Evolutionary conservation across 176 grass and related monocot genomes (phyloP).

Genomic region (Aegilops sharonensis): DNA sequence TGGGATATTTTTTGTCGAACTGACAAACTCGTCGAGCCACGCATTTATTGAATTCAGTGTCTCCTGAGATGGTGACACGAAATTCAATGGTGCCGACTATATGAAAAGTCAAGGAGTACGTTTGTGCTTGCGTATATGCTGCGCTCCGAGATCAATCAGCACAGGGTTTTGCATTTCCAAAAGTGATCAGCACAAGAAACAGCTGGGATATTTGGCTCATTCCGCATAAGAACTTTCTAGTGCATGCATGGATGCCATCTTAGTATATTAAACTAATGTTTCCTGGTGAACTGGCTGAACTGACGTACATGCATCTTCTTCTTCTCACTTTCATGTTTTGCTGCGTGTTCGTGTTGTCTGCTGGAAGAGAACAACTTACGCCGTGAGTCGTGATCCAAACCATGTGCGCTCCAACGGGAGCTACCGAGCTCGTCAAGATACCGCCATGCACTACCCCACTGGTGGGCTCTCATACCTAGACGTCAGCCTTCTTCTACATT

Average conservation of each 20-base stretch:
- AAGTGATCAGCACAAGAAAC: neutral
- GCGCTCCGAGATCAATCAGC: neutral
- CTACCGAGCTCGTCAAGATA: neutral
- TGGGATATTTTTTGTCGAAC: neutral
- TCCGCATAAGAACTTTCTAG: neutral
- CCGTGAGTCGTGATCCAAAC: neutral
- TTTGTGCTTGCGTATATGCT: too few species aligned
- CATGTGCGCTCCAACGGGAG: neutral
- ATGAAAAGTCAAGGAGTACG: too few species aligned
- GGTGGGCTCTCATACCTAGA: neutral
- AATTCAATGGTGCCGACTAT: too few species aligned
- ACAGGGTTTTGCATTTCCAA: neutral
- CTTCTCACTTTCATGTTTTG: neutral
- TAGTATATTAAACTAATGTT: neutral
- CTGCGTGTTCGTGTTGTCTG: neutral
- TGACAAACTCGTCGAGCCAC: neutral
- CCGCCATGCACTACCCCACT: neutral
- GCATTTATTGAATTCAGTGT: neutral
- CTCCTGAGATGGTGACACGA: too few species aligned
- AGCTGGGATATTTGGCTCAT: neutral
- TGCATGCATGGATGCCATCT: neutral
- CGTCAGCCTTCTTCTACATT: conserved; percentile 28
- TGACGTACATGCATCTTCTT: neutral
- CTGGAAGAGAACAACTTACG: neutral
- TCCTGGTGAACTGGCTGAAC: neutral